Evolutionary conservation across 306 rosid genomes (phyloP).

Genomic region (Vigna unguiculata): DNA sequence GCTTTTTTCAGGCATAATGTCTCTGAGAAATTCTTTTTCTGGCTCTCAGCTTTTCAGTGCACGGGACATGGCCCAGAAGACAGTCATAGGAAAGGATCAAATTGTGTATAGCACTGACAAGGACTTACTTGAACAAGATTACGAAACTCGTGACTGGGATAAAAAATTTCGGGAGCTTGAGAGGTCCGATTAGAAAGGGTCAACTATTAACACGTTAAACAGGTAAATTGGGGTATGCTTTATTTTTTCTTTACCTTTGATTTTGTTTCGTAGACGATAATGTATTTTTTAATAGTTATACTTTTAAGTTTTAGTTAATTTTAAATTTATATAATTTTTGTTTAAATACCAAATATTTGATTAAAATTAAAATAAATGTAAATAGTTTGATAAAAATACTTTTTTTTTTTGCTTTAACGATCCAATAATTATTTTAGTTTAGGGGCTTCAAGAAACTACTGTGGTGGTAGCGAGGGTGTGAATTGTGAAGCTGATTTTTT

Average conservation of each 20-base stretch:
- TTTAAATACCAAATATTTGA: neutral
- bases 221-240: conserved; percentile 14
- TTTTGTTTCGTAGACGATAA: neutral
- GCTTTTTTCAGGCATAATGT: conserved; percentile 1
- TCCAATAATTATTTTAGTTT: neutral
- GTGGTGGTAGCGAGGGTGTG: neutral
- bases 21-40: conserved; percentile 28
- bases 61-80: conserved; percentile 91
- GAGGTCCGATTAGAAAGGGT: conserved; percentile 67
- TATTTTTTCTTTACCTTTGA: neutral
- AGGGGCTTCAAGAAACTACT: neutral
- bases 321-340: neutral
- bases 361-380: neutral
- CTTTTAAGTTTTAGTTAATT: neutral
- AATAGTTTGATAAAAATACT: neutral
- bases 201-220: conserved; percentile 1
- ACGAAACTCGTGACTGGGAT: conserved; percentile 86
- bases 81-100: conserved; percentile 83
- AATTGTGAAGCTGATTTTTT: neutral
- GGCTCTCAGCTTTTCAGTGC: conserved; percentile 85
- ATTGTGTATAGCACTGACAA: conserved; percentile 92
- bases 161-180: conserved; percentile 80
- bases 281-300: neutral
- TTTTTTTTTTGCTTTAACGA: neutral
- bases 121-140: conserved; percentile 91